phyloP scores from a whole-genome alignment of 208 protist genomes.

The Trypanosoma melophagium region DNA sequence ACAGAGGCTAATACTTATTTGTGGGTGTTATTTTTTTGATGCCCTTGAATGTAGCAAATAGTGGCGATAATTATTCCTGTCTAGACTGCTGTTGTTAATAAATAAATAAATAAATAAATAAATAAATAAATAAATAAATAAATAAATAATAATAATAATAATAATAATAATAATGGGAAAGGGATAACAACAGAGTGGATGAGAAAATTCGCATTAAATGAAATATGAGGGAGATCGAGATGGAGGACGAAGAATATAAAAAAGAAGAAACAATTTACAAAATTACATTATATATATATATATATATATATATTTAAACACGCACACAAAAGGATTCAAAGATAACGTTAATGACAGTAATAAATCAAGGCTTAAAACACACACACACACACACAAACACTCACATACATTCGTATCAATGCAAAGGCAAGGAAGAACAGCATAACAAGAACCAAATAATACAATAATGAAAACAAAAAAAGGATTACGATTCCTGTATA shows the following conservation, averaged over 20 bases:
- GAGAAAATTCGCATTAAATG: background rate
- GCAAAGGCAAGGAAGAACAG: background rate
- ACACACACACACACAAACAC: constrained; percentile 4
- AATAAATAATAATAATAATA: constrained; percentile 15
- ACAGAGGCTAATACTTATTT: no score
- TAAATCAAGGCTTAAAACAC: background rate
- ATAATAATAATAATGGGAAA: constrained; percentile 11
- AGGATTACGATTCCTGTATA: no score
- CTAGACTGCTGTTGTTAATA: background rate
- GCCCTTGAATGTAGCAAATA: no score
- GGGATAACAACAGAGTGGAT: constrained; percentile 2
- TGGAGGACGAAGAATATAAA: background rate
- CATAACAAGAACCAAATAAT: no score
- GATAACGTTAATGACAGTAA: background rate
- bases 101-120: background rate
- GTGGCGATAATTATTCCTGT: background rate
- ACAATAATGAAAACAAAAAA: no score
- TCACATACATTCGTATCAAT: constrained; percentile 1
- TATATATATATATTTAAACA: no score
- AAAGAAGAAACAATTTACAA: constrained; percentile 12
- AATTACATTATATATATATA: no score
- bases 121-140: constrained; percentile 10
- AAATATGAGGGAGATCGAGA: background rate
- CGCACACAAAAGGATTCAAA: background rate
- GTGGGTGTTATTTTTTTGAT: no score